Base-by-base conservation (phyloP, 2,329 filamentous ascomycete species). In the Penicillium sp. region DNA sequence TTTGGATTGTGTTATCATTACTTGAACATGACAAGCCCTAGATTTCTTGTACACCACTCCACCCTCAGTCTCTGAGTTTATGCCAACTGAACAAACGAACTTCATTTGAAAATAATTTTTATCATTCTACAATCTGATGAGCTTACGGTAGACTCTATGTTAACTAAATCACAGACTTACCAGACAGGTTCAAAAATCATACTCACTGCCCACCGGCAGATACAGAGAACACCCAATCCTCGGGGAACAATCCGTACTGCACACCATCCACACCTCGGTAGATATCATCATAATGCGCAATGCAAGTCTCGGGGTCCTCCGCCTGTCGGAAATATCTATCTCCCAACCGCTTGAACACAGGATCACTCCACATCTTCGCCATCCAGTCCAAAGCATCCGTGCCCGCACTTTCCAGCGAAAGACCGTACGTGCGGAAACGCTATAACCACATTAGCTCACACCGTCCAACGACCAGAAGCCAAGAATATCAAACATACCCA, bases 331-430 rank as follows among this genome's bases (percentile, higher is more conserved):
- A 65, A 43, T 69, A 73, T 4, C 55, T 61, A n/a, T 62, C 55
- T 6, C 48, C 56, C 43, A 71, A 21, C 18, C 49, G 42, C 47
- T 59, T 61, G 14, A 71, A 58, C 2, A 48, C 47, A 2, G 67
- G 62, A 55, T 70, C 66, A 49, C 59, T 68, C 70, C 70, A 72
- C 70, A 73, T 72, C 6, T 49, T 66, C 43, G 58, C 64, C 63
- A 73, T 71, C 70, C 69, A 73, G 3, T 54, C 49, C 34, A 73
- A 42, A 2, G 59, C 68, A 42, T 70, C 66, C 1, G 55, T 47
- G 7, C 55, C 65, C 9, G 69, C 70, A 5, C 53, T 49, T 27
- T 64, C 58, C 9, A 72, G 50, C 1, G 67, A 65, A 21, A 72
- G 61, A 22, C 64, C 61, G 43, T 72, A 73, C 1, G 67, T 61